Conservation (phyloP, 208 protist genomes). For the Lotmaria passim region DNA sequence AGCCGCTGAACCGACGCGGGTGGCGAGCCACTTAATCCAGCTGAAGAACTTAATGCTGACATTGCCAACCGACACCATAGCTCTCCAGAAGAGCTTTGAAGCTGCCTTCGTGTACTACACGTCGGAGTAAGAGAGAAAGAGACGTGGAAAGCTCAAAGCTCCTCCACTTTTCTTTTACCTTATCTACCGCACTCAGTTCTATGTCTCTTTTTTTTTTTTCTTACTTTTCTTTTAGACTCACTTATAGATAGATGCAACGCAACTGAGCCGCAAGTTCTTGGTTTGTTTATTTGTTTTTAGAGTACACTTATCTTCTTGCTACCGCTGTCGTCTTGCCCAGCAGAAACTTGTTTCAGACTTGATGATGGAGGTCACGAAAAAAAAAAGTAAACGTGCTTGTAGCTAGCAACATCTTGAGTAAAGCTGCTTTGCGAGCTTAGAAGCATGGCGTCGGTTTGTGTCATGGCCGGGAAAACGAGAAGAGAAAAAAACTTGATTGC, state of each 20-base stretch:
- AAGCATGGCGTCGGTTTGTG: no score
- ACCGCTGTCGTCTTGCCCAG: not conserved
- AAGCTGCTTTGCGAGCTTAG: no score
- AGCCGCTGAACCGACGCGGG: constrained; percentile 65
- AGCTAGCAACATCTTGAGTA: no score
- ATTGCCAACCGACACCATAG: constrained; percentile 51
- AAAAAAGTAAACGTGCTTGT: no score
- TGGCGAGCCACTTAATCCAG: constrained; percentile 77
- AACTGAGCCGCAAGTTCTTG: no score
- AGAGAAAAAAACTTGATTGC: no score
- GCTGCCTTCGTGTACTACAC: constrained; percentile 41
- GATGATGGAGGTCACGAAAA: no score
- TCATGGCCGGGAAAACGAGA: no score
- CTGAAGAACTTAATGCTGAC: constrained; percentile 70
- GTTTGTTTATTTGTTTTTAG: not conserved
- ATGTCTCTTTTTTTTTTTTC: not conserved
- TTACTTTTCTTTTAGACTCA: not conserved
- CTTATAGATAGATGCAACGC: constrained; percentile 1
- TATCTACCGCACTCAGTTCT: not conserved
- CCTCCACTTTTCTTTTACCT: no score
- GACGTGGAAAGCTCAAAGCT: no score
- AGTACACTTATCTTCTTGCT: not conserved
- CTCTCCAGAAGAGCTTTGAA: constrained; percentile 52
- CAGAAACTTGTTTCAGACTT: no score
- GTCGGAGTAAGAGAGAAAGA: constrained; percentile 5